Base-by-base conservation (phyloP, 1,284 basidiomycete species). In the Paramarasmius palmivorus region DNA sequence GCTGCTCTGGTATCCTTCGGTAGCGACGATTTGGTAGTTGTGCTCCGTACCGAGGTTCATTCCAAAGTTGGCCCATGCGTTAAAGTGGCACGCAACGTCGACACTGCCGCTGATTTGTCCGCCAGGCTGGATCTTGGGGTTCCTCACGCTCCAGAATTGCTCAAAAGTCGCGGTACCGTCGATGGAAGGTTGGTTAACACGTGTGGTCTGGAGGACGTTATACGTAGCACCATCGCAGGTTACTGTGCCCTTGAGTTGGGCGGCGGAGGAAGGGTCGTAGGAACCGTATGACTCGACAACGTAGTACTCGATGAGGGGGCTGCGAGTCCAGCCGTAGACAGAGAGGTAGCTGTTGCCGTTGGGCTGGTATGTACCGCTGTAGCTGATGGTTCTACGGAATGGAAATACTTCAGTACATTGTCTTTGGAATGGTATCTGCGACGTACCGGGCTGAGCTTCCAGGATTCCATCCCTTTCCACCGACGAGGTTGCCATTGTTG, bases 221-320 rank as follows among this genome's bases (percentile, higher is more conserved):
- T 59, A 59, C 6, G 40, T 38, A 5, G 55, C 51, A 19, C 68
- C 69, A 38, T 72, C 64, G 39, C 62, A 68, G 37, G 60, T 67
- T 25, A 69, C 61, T 0, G 65, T 57, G 12, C 68, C 69, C 57
- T 61, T 62, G 26, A 52, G 41, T 8, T 59, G 45, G 17, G 63
- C 61, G 20, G 57, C 67, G n/a, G 64, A 62, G 34, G 63, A 59
- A 8, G 73, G 74, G 65, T 76, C 70, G 61, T 71, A 74, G 14
- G 61, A 63, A 20, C 73, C 74, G 57, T 67, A 76, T 29, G 63
- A 61, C 52, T 76, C 74, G 45, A 66, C 58, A 61, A 74, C 65
- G 64, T 73, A 73, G 63, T 73, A 74, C 61, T 75, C 72, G 59
- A 73, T 61, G 50, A 75, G 67, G 3, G 70, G 63, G 59, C 60